phyloP scores from a whole-genome alignment of 768 basidiomycete species.

The Suillus spraguei region DNA sequence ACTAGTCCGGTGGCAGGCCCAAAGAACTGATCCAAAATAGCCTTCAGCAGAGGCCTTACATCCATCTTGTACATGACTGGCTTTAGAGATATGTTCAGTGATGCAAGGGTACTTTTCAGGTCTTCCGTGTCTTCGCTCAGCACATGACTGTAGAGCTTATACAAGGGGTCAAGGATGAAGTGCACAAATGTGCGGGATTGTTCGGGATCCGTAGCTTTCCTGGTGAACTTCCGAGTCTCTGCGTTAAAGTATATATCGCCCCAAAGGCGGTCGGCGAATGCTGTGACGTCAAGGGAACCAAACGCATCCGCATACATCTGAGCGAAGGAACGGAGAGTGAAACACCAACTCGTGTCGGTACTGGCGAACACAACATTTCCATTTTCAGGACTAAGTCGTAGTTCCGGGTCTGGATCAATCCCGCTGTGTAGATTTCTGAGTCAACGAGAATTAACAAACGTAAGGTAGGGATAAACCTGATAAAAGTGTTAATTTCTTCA shows the following conservation, averaged over 20 bases:
- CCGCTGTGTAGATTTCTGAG: constrained; percentile 41
- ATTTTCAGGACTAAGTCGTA: constrained; percentile 89
- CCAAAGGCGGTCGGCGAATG: constrained; percentile 93
- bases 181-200: constrained; percentile 87
- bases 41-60: constrained; percentile 91
- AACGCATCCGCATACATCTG: constrained; percentile 95
- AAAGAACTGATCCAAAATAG: constrained; percentile 94
- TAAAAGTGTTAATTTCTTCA: constrained; percentile 96
- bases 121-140: constrained; percentile 92
- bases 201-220: constrained; percentile 81
- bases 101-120: constrained; percentile 75
- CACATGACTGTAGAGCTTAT: constrained; percentile 96
- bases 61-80: constrained; percentile 99
- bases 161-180: constrained; percentile 94
- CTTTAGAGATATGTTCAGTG: constrained; percentile 84
- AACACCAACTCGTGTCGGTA: constrained; percentile 97
- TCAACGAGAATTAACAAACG: constrained; percentile 4
- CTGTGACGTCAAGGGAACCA: constrained; percentile 79
- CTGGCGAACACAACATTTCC: constrained; percentile 98
- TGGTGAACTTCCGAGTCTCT: constrained; percentile 85
- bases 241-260: constrained; percentile 95
- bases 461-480: constrained; percentile 58
- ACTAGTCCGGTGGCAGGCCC: constrained; percentile 87
- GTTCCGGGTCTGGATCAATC: constrained; percentile 86
- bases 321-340: constrained; percentile 92